Evolutionary conservation across 306 rosid genomes (phyloP), one percentile per base, ranked within the genome.

Genomic region (Acmispon strigosus): DNA sequence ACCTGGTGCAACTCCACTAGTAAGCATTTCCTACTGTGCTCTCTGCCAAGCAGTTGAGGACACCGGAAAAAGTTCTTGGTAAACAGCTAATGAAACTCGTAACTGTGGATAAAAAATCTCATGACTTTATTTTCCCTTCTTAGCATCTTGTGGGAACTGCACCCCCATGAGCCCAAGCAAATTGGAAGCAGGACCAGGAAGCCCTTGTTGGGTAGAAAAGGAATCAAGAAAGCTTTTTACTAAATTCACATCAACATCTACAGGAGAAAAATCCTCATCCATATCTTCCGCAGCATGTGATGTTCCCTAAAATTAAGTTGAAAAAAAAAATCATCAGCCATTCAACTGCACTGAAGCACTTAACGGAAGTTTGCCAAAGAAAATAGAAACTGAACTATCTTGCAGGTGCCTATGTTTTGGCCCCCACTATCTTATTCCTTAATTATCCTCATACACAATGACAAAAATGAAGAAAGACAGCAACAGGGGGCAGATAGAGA

Each of bases 111-210:
- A 29, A 52, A 62, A 37, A 34, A 45, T 36, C 36, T 16, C 24
- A 19, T 17, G 65, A 37, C 66, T 73, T 89, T 82, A 89, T 61
- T 86, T 81, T 50, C 85, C 82, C 72, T 89, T 91, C 63, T 82
- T 78, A 61, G 78, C 66, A 60, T 91, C 96, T 69, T 73, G 80
- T 8, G 96, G 97, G 51, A 95, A 87, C 76, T 87, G 88, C 58
- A 95, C 62, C 24, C 99, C 99, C 97, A 91, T 86, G 19, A 95
- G 96, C 39, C 96, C 96, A 27, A 95, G 96, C 76, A 91, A 81
- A 81, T 91, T 95, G 54, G 99, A 89, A 67, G 96, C 96, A n/a
- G 99, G 99, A 72, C 99, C 97, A 43, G 99, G 99, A 70, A 91
- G 99, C 42, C 97, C 99, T 85, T 91, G 91, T 78, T 95, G 99